Conservation (phyloP, 2,329 filamentous ascomycete genomes). For the Ilyonectria mors-panacis region DNA sequence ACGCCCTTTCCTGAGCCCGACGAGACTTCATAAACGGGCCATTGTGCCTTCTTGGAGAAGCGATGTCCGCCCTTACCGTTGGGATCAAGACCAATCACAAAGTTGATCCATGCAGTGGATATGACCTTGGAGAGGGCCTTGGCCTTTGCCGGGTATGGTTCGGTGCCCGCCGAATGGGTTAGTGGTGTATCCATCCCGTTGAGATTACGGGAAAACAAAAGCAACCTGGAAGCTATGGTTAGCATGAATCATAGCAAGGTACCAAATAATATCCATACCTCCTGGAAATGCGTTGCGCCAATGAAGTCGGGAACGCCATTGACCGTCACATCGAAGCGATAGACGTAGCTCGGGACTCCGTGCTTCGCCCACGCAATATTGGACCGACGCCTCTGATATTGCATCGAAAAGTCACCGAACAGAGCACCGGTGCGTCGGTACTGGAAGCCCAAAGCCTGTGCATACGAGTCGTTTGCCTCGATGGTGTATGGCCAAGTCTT, state of each 20-base stretch:
- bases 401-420: constrained; percentile 48
- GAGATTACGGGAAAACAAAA: constrained; percentile 58
- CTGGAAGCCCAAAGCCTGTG: constrained; percentile 46
- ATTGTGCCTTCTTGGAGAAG: constrained; percentile 28
- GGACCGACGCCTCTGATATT: constrained; percentile 47
- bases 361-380: constrained; percentile 48
- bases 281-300: constrained; percentile 57
- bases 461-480: constrained; percentile 44
- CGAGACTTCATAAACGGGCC: constrained; percentile 46
- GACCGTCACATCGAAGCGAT: constrained; percentile 52
- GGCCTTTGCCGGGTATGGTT: constrained; percentile 45
- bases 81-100: constrained; percentile 45
- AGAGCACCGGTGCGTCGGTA: constrained; percentile 50
- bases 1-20: constrained; percentile 44
- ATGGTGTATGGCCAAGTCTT: constrained; percentile 52
- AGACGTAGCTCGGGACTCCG: constrained; percentile 48
- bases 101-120: constrained; percentile 52
- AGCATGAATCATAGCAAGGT: background rate
- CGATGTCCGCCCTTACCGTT: constrained; percentile 40
- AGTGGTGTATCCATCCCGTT: constrained; percentile 50
- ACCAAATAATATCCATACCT: constrained; percentile 26
- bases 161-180: constrained; percentile 52
- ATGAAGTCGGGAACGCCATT: constrained; percentile 39
- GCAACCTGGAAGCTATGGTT: constrained; percentile 47
- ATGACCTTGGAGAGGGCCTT: constrained; percentile 48